phyloP scores from a whole-genome alignment of 768 basidiomycete species.

The Boletus rufocinnamomeus region DNA sequence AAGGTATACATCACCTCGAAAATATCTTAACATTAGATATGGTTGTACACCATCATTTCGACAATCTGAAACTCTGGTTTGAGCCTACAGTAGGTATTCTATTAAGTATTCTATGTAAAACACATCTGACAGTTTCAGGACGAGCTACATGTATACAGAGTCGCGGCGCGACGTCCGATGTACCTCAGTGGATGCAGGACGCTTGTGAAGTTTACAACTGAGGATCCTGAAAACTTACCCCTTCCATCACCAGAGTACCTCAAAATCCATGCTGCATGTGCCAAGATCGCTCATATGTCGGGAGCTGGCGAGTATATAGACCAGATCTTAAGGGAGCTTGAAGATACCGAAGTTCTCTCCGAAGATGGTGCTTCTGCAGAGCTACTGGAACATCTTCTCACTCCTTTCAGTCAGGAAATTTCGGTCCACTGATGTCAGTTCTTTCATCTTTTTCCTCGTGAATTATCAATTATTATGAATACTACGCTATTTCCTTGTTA shows the following conservation, averaged over 20 bases:
- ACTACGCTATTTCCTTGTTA: no score
- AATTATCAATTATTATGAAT: no score
- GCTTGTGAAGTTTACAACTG: background rate
- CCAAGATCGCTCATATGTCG: background rate
- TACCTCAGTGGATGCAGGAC: background rate
- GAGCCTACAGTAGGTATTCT: background rate
- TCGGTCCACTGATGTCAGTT: no score
- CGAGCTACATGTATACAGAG: background rate
- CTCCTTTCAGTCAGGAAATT: background rate
- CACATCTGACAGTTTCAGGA: background rate
- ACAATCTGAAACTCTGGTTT: background rate
- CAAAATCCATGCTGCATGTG: background rate
- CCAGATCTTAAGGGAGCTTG: background rate
- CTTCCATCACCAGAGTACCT: background rate
- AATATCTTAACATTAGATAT: background rate
- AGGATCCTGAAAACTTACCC: background rate
- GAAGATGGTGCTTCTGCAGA: background rate
- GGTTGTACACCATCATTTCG: background rate
- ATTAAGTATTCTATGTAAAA: background rate
- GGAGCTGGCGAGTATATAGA: background rate
- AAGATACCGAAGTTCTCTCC: background rate
- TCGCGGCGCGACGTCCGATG: background rate
- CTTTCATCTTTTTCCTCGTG: no score
- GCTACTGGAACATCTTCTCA: background rate
- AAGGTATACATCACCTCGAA: background rate